These are phyloP conservation scores for Cytauxzoon felis DNA, from an alignment of 169 alveolate species.

Conservation along the genomic window DNA sequence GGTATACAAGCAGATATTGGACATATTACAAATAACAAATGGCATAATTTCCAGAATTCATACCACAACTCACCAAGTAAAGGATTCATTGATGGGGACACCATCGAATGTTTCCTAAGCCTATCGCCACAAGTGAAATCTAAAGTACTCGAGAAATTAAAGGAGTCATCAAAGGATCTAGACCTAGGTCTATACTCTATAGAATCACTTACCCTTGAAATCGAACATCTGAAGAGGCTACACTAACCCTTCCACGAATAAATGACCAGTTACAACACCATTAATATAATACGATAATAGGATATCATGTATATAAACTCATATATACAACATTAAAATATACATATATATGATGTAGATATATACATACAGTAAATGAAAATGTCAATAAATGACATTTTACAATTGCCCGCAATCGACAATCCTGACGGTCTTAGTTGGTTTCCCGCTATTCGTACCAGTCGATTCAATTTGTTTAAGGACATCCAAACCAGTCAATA, in stretches of 20 bases:
- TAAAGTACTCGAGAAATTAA: constrained; percentile 10
- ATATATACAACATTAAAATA: no score
- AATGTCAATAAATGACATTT: not conserved
- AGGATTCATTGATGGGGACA: constrained; percentile 61
- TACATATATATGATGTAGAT: no score
- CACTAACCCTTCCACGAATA: no score
- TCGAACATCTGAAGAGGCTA: constrained; percentile 30
- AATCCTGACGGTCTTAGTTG: constrained; percentile 82
- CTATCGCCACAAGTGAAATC: constrained; percentile 7
- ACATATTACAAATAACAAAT: constrained; percentile 19
- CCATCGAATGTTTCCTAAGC: constrained; percentile 27
- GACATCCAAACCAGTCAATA: constrained; percentile 84
- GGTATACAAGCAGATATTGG: constrained; percentile 25
- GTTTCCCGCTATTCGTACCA: constrained; percentile 88
- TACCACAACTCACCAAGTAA: constrained; percentile 15
- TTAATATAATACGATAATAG: no score
- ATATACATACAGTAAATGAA: not conserved
- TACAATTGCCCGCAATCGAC: constrained; percentile 89
- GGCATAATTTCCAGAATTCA: constrained; percentile 42
- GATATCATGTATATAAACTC: no score
- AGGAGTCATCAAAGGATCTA: not conserved
- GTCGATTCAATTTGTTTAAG: constrained; percentile 87
- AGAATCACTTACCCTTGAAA: constrained; percentile 27
- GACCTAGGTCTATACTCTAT: constrained; percentile 23
- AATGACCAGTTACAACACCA: no score